Evolutionary conservation across 805 yeast genomes (phyloP).

Genomic region (Cyberlindnera xylosilytica): DNA sequence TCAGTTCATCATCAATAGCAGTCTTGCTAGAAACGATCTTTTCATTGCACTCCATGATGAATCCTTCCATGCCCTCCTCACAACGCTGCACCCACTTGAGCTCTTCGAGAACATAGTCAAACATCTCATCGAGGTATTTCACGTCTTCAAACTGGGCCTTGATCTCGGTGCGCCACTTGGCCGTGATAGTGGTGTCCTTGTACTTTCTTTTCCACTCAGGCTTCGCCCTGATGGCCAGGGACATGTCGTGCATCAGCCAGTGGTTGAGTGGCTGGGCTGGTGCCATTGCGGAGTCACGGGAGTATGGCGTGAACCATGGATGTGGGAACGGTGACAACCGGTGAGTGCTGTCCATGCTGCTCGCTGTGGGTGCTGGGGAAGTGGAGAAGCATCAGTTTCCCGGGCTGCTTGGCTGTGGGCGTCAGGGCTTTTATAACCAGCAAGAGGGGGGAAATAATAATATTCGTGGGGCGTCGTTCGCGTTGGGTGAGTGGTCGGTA

Average conservation of each 20-base stretch:
- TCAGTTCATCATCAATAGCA: slow-evolving; percentile 1
- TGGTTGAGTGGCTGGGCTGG: slow-evolving; percentile 5
- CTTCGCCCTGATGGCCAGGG: slow-evolving; percentile 7
- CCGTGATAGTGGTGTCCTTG: slow-evolving; percentile 3
- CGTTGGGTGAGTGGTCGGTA: no score
- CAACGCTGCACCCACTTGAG: slow-evolving; percentile 8
- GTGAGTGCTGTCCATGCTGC: no score
- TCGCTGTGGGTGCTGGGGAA: neutral
- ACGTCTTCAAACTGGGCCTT: slow-evolving; percentile 2
- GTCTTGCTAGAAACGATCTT: slow-evolving; percentile 3
- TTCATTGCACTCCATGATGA: slow-evolving; percentile 3
- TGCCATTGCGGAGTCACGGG: neutral
- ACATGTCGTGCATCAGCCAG: slow-evolving; percentile 8
- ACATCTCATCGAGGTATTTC: slow-evolving; percentile 4
- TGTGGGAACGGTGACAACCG: slow-evolving; percentile 6
- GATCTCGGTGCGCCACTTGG: slow-evolving; percentile 6
- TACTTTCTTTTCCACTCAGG: slow-evolving; percentile 11
- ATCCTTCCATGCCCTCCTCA: slow-evolving; percentile 5
- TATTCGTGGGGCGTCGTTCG: no score
- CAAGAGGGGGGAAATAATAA: no score
- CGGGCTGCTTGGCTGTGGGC: no score
- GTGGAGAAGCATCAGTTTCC: no score
- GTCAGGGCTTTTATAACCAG: no score
- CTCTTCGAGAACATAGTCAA: slow-evolving; percentile 7
- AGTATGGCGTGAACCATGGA: slow-evolving; percentile 6